Evolutionary conservation across 2,329 filamentous ascomycete genomes (phyloP), one percentile per base, ranked within the genome.

Genomic region (Aspergillus sp.): DNA sequence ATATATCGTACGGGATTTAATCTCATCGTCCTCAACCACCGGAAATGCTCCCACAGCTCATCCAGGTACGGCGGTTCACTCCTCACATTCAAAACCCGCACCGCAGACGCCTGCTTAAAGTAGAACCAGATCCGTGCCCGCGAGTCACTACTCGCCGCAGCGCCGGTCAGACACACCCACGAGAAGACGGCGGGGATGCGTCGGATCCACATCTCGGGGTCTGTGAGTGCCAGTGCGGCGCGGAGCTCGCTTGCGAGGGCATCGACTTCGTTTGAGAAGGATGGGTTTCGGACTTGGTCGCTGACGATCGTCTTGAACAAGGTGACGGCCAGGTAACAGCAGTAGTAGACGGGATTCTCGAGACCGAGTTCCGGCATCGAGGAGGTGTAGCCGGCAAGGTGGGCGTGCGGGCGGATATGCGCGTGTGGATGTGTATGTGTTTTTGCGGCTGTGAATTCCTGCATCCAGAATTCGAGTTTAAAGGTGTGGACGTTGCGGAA

Each of bases 141-240:
- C 17, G 56, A 19, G 7, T 46, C 23, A 15, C 38, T 46, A 0
- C 47, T 13, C 19, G 56, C 56, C 2, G 56, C 56, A 0, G 56
- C 56, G 4, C 56, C 56, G 3, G 48, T 46, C 3, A 58, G n/a
- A 38, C 56, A 58, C 7, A 52, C 48, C 56, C 56, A 58, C 2
- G 31, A 45, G 19, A 51, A 23, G 1, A 52, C 4, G 9, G 47
- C 46, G 15, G 56, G 56, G 6, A 58, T 45, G 5, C 23, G 15
- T 5, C 38, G 34, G 17, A 58, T 22, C 56, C 56, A 58, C 1
- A 58, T 6, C 8, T 46, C 56, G 1, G 13, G 15, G 17, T 58
- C 48, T 8, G 47, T 46, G 31, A 51, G 19, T 5, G 34, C 56
- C 15, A 58, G 47, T 6, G 56, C 46, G 15, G 48, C 56, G 45